Base-by-base conservation (phyloP, 305 asterid species). In the Salvia sclarea region DNA sequence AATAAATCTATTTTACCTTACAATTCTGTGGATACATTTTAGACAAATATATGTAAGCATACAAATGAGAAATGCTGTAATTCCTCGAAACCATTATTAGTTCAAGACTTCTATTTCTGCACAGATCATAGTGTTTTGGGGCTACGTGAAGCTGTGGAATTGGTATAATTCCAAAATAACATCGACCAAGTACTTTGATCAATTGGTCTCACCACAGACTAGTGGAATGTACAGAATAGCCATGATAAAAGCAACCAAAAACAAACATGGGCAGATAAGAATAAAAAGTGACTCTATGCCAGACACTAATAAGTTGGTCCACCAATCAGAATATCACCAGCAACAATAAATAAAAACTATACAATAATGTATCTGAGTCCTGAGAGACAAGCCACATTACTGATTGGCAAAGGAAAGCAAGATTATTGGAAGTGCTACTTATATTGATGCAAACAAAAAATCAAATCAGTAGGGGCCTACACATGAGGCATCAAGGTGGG, bases 1-100 rank as follows among this genome's bases (percentile, higher is more conserved):
- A 31, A 40, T 5, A 37, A 21, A 37, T 50, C 53, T 41, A 57
- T 53, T 14, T 13, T 10, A 68, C 40, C 47, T 64, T 64, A 54
- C 16, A 63, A 33, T 12, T 12, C 0, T 30, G 48, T 17, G 43
- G 43, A 49, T 37, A 48, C 16, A 25, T 33, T 17, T 31, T 58
- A 22, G 66, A 30, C 56, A 25, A 31, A 7, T 47, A 45, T 7
- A 6, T 38, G 10, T 12, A 52, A 9, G 17, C 55, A 48, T 44
- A 43, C 20, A 37, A 20, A 38, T 20, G 44, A 25, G 53, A 37
- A 59, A 28, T 16, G 59, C 57, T 22, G 47, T 16, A 40, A 60
- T 37, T 61, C 52, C 31, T 12, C 22, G 13, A 38, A 53, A 52
- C 18, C 20, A 33, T 24, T 33, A 67, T 28, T 10, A 41, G 11